A percentile compares a stretch with the other conserved stretches of the same genome.
These are phyloP conservation scores for Centaurea solstitialis DNA, from an alignment of 129 eudicot genomes.

Conservation along the genomic window DNA sequence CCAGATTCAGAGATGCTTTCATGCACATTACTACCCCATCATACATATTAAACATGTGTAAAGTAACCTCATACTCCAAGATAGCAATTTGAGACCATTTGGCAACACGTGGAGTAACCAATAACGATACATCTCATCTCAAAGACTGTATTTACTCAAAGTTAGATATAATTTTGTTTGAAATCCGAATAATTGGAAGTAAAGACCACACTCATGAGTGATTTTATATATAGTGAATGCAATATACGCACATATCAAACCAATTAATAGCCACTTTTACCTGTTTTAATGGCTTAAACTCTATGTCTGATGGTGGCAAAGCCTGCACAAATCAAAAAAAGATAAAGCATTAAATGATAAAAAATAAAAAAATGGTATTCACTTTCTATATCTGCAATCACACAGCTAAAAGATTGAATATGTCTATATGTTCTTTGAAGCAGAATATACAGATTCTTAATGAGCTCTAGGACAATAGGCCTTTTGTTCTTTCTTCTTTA, in stretches of 20 bases:
- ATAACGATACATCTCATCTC: neutral
- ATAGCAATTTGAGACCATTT: neutral
- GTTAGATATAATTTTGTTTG: conserved; percentile 4
- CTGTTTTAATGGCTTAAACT: conserved; percentile 90
- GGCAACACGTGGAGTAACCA: neutral
- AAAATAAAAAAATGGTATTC: neutral
- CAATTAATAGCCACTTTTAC: conserved; percentile 37
- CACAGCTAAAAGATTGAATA: neutral
- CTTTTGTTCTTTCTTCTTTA: neutral
- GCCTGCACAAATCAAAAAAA: conserved; percentile 53
- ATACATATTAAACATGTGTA: neutral
- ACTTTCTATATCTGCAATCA: conserved; percentile 3
- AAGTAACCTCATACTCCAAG: neutral
- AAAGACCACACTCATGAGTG: neutral
- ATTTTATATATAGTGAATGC: conserved; percentile 12
- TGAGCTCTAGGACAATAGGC: neutral
- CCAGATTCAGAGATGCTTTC: no score
- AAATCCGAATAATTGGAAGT: neutral
- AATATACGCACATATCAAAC: conserved; percentile 1
- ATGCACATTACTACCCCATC: no score
- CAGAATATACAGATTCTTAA: neutral
- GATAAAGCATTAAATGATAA: conserved; percentile 3
- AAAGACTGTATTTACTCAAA: neutral
- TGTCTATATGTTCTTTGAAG: neutral
- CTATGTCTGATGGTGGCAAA: conserved; percentile 79